These are phyloP conservation scores for Aeschynomene evenia DNA, from an alignment of 306 rosid species.

Conservation along the genomic window DNA sequence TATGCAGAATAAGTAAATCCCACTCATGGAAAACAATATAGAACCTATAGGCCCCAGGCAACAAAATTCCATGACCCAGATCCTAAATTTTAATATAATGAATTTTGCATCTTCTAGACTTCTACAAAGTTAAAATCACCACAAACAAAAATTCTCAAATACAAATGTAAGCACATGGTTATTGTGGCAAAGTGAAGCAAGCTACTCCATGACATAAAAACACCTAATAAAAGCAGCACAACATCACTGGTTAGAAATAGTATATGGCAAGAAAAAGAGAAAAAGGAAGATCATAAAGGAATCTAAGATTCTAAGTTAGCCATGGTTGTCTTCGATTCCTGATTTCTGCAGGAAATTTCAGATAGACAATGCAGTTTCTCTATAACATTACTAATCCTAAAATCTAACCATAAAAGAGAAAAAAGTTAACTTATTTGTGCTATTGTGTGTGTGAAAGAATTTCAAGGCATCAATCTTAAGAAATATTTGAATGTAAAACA, in stretches of 20 bases:
- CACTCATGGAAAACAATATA: background rate
- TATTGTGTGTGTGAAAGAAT: background rate
- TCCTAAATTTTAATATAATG: background rate
- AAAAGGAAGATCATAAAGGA: background rate
- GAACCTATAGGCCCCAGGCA: background rate
- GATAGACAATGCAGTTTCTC: conserved; percentile 40
- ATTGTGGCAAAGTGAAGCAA: background rate
- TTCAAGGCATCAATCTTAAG: background rate
- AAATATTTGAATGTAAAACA: background rate
- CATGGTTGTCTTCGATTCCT: conserved; percentile 10
- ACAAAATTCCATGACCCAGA: background rate
- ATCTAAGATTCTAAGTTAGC: conserved; percentile 10
- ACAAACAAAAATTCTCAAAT: background rate
- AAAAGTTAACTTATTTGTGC: background rate
- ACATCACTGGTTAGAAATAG: background rate
- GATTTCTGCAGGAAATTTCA: background rate
- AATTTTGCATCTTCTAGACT: background rate
- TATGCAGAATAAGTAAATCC: background rate
- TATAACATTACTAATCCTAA: conserved; percentile 37
- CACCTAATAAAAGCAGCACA: background rate
- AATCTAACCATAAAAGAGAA: background rate
- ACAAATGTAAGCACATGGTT: conserved; percentile 5
- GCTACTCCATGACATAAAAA: background rate
- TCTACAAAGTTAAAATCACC: background rate
- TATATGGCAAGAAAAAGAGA: background rate